Evolutionary conservation across 75 land plant genomes (phyloP), one percentile per base, ranked within the genome.

Genomic region (Isoetes taiwanensis): DNA sequence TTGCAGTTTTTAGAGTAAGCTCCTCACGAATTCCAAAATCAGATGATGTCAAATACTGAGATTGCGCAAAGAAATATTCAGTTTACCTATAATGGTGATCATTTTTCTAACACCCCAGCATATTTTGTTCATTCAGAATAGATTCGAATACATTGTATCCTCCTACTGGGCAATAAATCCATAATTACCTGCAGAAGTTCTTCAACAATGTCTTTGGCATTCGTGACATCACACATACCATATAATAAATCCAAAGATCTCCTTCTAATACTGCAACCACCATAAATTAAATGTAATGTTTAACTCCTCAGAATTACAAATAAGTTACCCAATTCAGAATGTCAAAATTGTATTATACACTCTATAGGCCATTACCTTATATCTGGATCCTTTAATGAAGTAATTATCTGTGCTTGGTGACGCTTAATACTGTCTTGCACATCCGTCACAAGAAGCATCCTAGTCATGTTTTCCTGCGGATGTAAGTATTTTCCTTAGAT

Each of bases 11-110:
- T 4, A 94, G 76, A 16, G 99, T 78, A 57, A 94, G 63, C 64
- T 94, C 99, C 63, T 94, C 96, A 34, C 99, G 96, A 72, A 94
- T 94, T 28, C 84, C 96, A 85, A 94, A 94, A 38, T 94, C 99
- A 48, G 99, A 96, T 28, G 91, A 72, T 52, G 80, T 89, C 21
- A 94, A 84, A 72, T 94, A 89, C 99, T 94, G 68, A 54, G 66
- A 28, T 21, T 11, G 59, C 40, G 19, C 52, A 48, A 48, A 48
- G 8, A 10, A 48, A 12, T 37, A 10, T 37, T 9, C 39, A 37
- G 14, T 10, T 37, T 9, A 37, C 14, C 9, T 9, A 10, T 37
- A 10, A 37, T 9, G 39, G 39, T 37, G 39, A 37, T 14, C 54
- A 34, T n/a, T n/a, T n/a, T n/a, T n/a, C n/a, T n/a, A n/a, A n/a